Conservation (phyloP, 108 stramenopile genomes). For the Asterionellopsis glacialis region DNA sequence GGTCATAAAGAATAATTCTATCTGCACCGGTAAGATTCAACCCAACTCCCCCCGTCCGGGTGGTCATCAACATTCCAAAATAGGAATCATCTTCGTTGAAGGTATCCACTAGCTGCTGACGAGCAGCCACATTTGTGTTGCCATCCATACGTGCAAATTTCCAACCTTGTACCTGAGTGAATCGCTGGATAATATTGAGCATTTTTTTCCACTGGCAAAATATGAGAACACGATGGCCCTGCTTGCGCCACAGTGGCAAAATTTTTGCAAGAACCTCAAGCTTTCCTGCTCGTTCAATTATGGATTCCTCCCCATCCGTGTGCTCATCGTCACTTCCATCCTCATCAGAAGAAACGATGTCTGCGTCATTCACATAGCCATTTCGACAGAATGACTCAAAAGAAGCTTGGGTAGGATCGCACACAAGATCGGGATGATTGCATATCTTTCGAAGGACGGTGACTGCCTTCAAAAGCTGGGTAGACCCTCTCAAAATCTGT, state of each 20-base stretch:
- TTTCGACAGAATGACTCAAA: constrained; percentile 29
- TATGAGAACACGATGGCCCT: constrained; percentile 93
- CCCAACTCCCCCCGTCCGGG: constrained; percentile 96
- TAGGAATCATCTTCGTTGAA: constrained; percentile 86
- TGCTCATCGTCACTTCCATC: constrained; percentile 30
- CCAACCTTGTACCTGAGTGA: constrained; percentile 65
- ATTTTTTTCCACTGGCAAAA: constrained; percentile 95
- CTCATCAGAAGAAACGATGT: constrained; percentile 20
- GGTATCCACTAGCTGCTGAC: constrained; percentile 85
- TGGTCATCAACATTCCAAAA: constrained; percentile 94
- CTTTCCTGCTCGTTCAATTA: constrained; percentile 87
- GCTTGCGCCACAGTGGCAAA: constrained; percentile 87
- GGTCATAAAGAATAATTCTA: constrained; percentile 65
- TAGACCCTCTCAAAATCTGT: constrained; percentile 51
- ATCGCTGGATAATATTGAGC: constrained; percentile 90
- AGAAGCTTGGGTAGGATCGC: constrained; percentile 36
- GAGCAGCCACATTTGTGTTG: constrained; percentile 81
- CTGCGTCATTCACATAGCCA: constrained; percentile 22
- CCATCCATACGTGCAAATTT: constrained; percentile 92
- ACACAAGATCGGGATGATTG: constrained; percentile 93
- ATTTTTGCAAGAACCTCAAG: constrained; percentile 90
- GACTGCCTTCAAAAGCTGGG: constrained; percentile 78
- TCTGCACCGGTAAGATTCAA: constrained; percentile 53
- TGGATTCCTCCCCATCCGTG: constrained; percentile 34
- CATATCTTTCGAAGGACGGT: constrained; percentile 92